phyloP scores from a whole-genome alignment of 140 eudicot genomes.

The Stevia rebaudiana region DNA sequence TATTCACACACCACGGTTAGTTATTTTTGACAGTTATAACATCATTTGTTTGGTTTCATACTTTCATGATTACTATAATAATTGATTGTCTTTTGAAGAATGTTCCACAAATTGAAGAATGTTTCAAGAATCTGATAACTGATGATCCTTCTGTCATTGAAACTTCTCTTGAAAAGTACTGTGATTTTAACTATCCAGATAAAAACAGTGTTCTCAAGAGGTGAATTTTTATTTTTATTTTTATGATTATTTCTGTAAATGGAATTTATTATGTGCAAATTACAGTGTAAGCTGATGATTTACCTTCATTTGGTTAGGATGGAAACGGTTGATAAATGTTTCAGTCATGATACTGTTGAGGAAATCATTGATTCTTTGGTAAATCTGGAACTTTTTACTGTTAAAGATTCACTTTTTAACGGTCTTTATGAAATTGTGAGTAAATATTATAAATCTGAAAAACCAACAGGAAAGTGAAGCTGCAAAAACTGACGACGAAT shows the following conservation, averaged over 20 bases:
- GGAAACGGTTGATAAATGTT: slow-evolving; percentile 59
- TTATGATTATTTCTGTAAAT: neutral
- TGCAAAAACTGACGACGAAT: slow-evolving; percentile 46
- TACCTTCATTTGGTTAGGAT: slow-evolving; percentile 43
- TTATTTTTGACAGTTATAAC: neutral
- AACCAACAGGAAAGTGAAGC: slow-evolving; percentile 61
- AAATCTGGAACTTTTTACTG: slow-evolving; percentile 1
- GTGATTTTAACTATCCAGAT: slow-evolving; percentile 52
- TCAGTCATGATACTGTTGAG: slow-evolving; percentile 69
- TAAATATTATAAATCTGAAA: neutral
- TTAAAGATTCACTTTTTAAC: neutral
- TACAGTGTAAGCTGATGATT: neutral
- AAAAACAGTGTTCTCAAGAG: slow-evolving; percentile 21
- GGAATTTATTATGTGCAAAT: neutral
- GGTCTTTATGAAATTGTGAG: neutral
- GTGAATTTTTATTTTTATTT: neutral
- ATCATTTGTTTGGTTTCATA: neutral
- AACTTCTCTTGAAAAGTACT: slow-evolving; percentile 41
- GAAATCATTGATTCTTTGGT: slow-evolving; percentile 82
- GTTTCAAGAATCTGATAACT: slow-evolving; percentile 46
- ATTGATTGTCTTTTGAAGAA: slow-evolving; percentile 43
- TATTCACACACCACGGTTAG: slow-evolving; percentile 52
- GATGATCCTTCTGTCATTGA: slow-evolving; percentile 88
- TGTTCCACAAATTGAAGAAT: slow-evolving; percentile 64
- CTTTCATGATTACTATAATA: neutral